Base-by-base conservation (phyloP, 164 flowering plant genomes). In the Aristolochia contorta region DNA sequence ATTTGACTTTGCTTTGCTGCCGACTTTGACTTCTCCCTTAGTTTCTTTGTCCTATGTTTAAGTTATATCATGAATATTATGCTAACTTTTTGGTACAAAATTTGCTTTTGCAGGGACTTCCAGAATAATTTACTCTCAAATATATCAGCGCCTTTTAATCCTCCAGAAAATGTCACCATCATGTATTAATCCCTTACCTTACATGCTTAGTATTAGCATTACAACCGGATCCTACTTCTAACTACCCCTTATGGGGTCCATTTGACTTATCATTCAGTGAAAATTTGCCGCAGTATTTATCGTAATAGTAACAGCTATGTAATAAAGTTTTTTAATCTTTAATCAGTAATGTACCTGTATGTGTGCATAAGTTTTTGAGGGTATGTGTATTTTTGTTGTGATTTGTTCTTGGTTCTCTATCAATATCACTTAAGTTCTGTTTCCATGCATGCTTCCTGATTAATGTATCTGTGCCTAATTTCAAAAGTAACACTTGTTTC, bases 91-190 rank as follows among this genome's bases (percentile, higher is more conserved):
- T 49, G 24, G 54, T 63, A 21, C 45, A 58, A 47, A 51, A 50
- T 30, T 6, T 57, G 58, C 46, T 58, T 57, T 54, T 78, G 79
- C 88, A 88, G 97, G 68, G 85, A 91, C 78, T 76, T 91, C 27
- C 79, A 66, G 72, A 78, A 86, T 64, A 91, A 91, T 70, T 62
- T 47, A 5, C 71, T 91, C 54, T 84, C 89, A 60, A 69, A 59
- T 67, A 67, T 83, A 64, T 54, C 62, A 3, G 84, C 82, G 22
- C 62, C 51, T 52, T 74, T 83, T 57, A 62, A 78, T 68, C 85
- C 77, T 67, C 94, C 97, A 2, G 60, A 27, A 27, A 86, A 86
- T 73, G 93, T 86, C 68, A 81, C 77, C 43, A 55, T 91, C 54
- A 82, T 80, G 97, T 87, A 76, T 63, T 67, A 43, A 58, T 65